These are phyloP conservation scores for Hypomontagnella submonticulosa DNA, from an alignment of 495 filamentous ascomycete genomes.

Conservation along the genomic window DNA sequence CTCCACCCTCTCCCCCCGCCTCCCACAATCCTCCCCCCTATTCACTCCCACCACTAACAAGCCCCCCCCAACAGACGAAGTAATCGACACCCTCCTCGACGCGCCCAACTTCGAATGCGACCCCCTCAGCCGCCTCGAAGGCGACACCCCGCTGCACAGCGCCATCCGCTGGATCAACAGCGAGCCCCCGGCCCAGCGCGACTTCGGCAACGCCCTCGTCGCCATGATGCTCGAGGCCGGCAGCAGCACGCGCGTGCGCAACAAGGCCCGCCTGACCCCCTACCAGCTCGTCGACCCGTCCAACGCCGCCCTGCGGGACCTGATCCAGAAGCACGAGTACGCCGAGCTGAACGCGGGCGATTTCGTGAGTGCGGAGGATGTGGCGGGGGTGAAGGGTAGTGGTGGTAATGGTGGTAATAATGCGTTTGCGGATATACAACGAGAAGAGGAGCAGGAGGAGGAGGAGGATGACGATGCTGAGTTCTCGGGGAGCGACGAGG, in stretches of 20 bases:
- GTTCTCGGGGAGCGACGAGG: constrained; percentile 64
- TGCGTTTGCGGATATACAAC: neutral
- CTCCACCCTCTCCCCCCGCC: too few relatives aligned
- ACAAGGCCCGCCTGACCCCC: constrained; percentile 76
- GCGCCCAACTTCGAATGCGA: constrained; percentile 96
- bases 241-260: constrained; percentile 58
- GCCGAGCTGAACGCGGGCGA: constrained; percentile 63
- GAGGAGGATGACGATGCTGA: constrained; percentile 60
- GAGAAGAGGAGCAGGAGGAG: constrained; percentile 23
- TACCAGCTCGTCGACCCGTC: constrained; percentile 77
- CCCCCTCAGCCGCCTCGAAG: constrained; percentile 79
- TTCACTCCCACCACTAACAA: constrained; percentile 10
- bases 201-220: constrained; percentile 75
- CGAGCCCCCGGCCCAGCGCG: constrained; percentile 64
- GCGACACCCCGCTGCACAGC: constrained; percentile 90
- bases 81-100: constrained; percentile 92
- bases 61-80: constrained; percentile 70
- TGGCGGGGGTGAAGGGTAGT: neutral
- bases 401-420: constrained; percentile 4
- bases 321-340: constrained; percentile 83
- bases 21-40: neutral
- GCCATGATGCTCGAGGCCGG: constrained; percentile 95
- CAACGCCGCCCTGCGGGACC: constrained; percentile 72
- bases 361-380: constrained; percentile 49
- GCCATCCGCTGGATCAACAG: constrained; percentile 86